Evolutionary conservation across 1,284 basidiomycete species (phyloP).

Genomic region (Entoloma clypeatum): DNA sequence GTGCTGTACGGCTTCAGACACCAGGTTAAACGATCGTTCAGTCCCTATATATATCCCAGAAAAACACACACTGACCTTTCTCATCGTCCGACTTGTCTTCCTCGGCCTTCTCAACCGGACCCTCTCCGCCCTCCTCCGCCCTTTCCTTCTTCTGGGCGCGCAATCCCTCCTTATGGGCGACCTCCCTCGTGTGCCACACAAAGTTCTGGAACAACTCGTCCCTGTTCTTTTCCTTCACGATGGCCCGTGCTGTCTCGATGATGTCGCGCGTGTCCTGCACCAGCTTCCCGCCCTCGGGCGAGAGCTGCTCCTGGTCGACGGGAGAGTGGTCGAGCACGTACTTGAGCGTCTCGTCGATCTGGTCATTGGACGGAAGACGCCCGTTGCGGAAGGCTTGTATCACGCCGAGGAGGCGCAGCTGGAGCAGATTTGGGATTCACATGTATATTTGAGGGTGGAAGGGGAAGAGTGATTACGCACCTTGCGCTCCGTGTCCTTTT

Average conservation of each 20-base stretch:
- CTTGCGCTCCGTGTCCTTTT: too few relatives aligned
- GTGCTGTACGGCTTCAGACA: constrained; percentile 63
- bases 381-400: constrained; percentile 77
- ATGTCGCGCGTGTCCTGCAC: constrained; percentile 73
- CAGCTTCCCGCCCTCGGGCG: constrained; percentile 73
- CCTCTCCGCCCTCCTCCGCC: constrained; percentile 49
- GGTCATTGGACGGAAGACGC: constrained; percentile 74
- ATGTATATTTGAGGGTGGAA: too few relatives aligned
- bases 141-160: constrained; percentile 22
- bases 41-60: not conserved
- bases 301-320: constrained; percentile 60
- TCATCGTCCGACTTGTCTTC: constrained; percentile 56
- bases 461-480: too few relatives aligned
- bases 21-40: not conserved
- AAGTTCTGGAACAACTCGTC: constrained; percentile 91
- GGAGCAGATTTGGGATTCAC: too few relatives aligned
- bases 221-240: constrained; percentile 79
- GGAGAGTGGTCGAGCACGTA: constrained; percentile 70
- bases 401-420: constrained; percentile 73
- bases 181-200: constrained; percentile 68
- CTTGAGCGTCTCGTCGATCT: constrained; percentile 71
- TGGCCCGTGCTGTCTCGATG: constrained; percentile 63
- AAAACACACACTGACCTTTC: too few relatives aligned
- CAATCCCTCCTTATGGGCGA: constrained; percentile 42
- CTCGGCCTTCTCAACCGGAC: constrained; percentile 56